Evolutionary conservation across 331 rosid species (phyloP).

Genomic region (Rosa hybrid): DNA sequence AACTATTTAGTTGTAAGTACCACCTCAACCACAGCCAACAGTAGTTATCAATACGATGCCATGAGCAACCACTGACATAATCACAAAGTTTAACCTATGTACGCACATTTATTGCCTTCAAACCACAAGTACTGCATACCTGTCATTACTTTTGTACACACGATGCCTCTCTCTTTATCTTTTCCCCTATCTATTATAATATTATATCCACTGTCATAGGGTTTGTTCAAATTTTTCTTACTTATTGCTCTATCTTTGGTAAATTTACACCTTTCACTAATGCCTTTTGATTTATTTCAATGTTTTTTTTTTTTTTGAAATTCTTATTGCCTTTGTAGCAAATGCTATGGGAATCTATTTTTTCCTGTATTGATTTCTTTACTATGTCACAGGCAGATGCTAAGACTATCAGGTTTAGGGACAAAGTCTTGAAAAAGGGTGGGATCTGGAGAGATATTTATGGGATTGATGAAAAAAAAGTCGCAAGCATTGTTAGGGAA

Average conservation of each 20-base stretch:
- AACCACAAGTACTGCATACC: too few species aligned
- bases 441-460: constrained; percentile 94
- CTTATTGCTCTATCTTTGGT: background rate
- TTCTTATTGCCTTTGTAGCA: background rate
- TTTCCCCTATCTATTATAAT: background rate
- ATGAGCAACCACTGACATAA: background rate
- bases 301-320: background rate
- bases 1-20: background rate
- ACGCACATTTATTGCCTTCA: background rate
- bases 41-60: background rate
- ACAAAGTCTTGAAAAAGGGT: constrained; percentile 76
- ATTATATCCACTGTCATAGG: background rate
- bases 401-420: constrained; percentile 87
- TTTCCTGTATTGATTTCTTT: constrained; percentile 21
- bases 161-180: background rate
- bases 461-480: constrained; percentile 93
- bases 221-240: background rate
- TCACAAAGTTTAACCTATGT: background rate
- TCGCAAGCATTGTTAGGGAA: constrained; percentile 80
- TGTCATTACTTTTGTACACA: too few species aligned
- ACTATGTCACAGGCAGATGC: constrained; percentile 74
- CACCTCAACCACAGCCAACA: background rate
- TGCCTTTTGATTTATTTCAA: constrained; percentile 4
- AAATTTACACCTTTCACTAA: background rate
- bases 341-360: background rate